phyloP scores from a whole-genome alignment of 345 rosid species.

The Excoecaria cochinchinensis region DNA sequence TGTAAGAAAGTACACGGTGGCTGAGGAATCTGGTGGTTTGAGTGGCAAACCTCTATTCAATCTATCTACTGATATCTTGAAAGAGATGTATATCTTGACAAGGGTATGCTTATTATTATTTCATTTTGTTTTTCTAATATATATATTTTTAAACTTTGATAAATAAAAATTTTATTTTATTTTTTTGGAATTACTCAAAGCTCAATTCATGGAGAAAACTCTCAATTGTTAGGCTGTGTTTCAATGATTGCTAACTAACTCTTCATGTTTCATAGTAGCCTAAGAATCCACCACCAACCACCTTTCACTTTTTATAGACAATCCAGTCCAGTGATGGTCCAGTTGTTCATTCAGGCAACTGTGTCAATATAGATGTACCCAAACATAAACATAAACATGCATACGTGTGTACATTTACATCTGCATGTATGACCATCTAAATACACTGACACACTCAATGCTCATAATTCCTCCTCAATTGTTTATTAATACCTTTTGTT shows the following conservation, averaged over 20 bases:
- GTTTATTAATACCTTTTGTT: neutral
- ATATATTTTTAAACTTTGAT: too few species aligned
- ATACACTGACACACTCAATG: neutral
- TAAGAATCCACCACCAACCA: neutral
- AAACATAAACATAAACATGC: neutral
- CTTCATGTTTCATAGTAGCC: neutral
- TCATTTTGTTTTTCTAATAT: too few species aligned
- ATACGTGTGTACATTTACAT: neutral
- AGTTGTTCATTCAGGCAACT: neutral
- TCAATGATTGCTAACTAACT: neutral
- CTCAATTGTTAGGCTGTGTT: neutral
- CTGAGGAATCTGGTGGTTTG: slow-evolving; percentile 83
- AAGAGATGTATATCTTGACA: slow-evolving; percentile 86
- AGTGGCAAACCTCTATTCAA: slow-evolving; percentile 84
- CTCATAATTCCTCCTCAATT: neutral
- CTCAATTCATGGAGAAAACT: neutral
- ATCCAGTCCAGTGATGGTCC: neutral
- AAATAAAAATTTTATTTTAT: too few species aligned
- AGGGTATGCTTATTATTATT: slow-evolving; percentile 53
- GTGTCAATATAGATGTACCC: neutral
- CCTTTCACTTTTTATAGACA: neutral
- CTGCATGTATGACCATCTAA: neutral
- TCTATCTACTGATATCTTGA: slow-evolving; percentile 73
- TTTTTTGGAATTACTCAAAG: neutral
- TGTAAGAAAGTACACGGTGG: slow-evolving; percentile 48